Percentiles rank a stretch among this genome's conserved stretches.
phyloP scores from a whole-genome alignment of 331 rosid species.

The Cydonia oblonga region DNA sequence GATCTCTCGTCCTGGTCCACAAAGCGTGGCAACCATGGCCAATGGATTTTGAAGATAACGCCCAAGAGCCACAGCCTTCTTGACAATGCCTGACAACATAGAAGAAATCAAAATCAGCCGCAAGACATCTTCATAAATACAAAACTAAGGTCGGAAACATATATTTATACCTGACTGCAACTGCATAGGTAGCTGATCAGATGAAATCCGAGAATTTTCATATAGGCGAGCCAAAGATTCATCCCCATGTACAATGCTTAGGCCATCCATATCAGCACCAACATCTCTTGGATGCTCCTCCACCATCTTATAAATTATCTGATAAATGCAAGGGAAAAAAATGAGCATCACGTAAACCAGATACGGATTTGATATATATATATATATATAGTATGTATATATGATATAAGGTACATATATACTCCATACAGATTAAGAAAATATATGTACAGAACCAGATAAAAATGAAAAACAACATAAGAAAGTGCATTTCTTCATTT shows the following conservation, averaged over 20 bases:
- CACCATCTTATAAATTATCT: slow-evolving; percentile 96
- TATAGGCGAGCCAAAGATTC: slow-evolving; percentile 88
- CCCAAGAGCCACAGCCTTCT: slow-evolving; percentile 91
- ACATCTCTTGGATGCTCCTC: slow-evolving; percentile 98
- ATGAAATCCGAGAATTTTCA: slow-evolving; percentile 85
- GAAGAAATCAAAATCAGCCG: slow-evolving; percentile 18
- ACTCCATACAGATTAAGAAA: too few relatives aligned
- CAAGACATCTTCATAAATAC: neutral
- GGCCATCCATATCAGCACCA: slow-evolving; percentile 96
- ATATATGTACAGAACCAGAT: too few relatives aligned
- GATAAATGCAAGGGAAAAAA: slow-evolving; percentile 17
- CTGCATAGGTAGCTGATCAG: slow-evolving; percentile 74
- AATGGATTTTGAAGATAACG: slow-evolving; percentile 94
- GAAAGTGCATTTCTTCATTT: neutral
- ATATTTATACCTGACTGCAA: slow-evolving; percentile 44
- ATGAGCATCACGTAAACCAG: neutral
- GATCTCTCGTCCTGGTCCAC: slow-evolving; percentile 84
- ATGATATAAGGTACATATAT: too few relatives aligned
- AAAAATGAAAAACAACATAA: neutral
- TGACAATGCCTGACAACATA: slow-evolving; percentile 70
- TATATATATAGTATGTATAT: too few relatives aligned
- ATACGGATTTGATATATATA: neutral
- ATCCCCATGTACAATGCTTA: slow-evolving; percentile 91
- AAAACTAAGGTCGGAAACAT: neutral
- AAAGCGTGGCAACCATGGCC: slow-evolving; percentile 86